Evolutionary conservation across 129 eudicot genomes (phyloP).

Genomic region (Escallonia herrerae): DNA sequence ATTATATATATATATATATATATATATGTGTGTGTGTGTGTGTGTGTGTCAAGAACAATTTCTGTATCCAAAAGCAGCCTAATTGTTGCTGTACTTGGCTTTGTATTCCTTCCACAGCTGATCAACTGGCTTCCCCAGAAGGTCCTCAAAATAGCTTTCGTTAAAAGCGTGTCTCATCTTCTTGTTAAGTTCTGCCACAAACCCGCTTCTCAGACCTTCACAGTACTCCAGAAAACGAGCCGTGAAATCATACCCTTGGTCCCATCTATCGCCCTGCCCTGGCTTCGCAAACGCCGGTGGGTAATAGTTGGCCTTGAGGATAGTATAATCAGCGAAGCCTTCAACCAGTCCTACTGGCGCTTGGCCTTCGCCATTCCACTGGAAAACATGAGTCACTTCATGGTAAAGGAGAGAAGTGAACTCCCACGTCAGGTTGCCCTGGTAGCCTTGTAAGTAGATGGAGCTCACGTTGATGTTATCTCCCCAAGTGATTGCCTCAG

Average conservation of each 20-base stretch:
- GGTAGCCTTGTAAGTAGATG: conserved; percentile 10
- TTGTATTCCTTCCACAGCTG: conserved; percentile 38
- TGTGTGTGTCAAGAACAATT: too few species aligned
- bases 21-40: too few species aligned
- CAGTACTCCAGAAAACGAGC: conserved; percentile 45
- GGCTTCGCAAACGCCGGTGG: conserved; percentile 29
- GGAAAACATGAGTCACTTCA: conserved; percentile 45
- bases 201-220: conserved; percentile 25
- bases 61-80: too few species aligned
- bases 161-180: conserved; percentile 33
- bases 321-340: conserved; percentile 41
- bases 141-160: conserved; percentile 20
- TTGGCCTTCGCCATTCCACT: conserved; percentile 32
- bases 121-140: conserved; percentile 38
- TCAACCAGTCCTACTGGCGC: conserved; percentile 39
- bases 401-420: conserved; percentile 37
- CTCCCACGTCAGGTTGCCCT: conserved; percentile 27
- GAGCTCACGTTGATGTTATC: conserved; percentile 25
- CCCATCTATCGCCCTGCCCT: conserved; percentile 37
- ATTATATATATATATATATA: too few species aligned
- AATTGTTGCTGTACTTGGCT: conserved; percentile 11
- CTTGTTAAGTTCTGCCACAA: conserved; percentile 30
- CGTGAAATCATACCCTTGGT: conserved; percentile 40
- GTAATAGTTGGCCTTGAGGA: conserved; percentile 24
- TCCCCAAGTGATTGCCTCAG: conserved; percentile 12